These are phyloP conservation scores for Halenospora varia DNA, from an alignment of 495 filamentous ascomycete genomes.

Conservation along the genomic window DNA sequence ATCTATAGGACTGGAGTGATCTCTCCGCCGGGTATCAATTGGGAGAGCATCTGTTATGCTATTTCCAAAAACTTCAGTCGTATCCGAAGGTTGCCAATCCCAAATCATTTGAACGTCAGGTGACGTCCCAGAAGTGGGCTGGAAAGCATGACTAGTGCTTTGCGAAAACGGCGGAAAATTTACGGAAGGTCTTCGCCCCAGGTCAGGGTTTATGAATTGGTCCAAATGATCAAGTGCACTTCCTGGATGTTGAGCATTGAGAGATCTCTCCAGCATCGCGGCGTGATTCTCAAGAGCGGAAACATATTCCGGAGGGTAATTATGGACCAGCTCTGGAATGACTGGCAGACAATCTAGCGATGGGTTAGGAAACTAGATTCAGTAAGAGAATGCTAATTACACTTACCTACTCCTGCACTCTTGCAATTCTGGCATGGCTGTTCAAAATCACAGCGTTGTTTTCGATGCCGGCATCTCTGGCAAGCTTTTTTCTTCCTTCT, in stretches of 20 bases:
- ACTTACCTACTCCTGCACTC: not conserved
- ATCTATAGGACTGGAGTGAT: too few species aligned
- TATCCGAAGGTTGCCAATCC: too few species aligned
- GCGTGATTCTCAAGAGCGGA: slow-evolving; percentile 6
- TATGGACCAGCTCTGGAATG: not conserved
- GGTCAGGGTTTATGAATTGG: too few species aligned
- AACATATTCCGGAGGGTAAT: slow-evolving; percentile 7
- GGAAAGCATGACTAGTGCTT: not conserved
- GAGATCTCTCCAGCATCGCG: not conserved
- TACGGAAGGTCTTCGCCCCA: too few species aligned
- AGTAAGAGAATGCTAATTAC: not conserved
- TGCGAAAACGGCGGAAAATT: not conserved
- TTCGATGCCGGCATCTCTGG: slow-evolving; percentile 3
- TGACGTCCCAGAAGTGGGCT: too few species aligned
- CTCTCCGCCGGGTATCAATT: too few species aligned
- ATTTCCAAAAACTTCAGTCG: too few species aligned
- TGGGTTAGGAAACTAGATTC: too few species aligned
- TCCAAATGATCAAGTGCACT: slow-evolving; percentile 1
- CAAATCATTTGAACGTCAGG: too few species aligned
- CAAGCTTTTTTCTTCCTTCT: slow-evolving; percentile 10
- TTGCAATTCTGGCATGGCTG: slow-evolving; percentile 10
- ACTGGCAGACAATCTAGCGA: not conserved
- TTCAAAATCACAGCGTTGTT: slow-evolving; percentile 10
- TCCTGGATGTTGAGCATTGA: slow-evolving; percentile 1
- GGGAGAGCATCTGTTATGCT: too few species aligned